These are phyloP conservation scores for Lachnellula subtilissima DNA, from an alignment of 2,329 filamentous ascomycete species.

Conservation along the genomic window DNA sequence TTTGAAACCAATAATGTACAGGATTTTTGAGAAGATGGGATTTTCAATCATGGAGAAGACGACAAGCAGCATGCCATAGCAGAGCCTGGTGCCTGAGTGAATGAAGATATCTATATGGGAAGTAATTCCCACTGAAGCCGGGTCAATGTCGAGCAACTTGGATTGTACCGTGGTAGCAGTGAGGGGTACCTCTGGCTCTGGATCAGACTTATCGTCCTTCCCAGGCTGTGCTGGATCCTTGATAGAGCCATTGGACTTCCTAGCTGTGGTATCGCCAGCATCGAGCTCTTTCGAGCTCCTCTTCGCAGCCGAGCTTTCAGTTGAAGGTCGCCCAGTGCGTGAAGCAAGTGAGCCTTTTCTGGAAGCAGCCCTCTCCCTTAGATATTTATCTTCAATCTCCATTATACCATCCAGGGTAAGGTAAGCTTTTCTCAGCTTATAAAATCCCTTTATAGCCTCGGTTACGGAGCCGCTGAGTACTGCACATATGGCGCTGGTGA, in stretches of 20 bases:
- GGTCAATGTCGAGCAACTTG: conserved; percentile 28
- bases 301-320: background rate
- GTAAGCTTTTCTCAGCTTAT: conserved; percentile 86
- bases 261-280: background rate
- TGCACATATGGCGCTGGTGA: conserved; percentile 84
- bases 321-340: background rate
- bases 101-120: conserved; percentile 82
- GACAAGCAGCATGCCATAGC: conserved; percentile 79
- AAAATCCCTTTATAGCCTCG: conserved; percentile 86
- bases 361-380: conserved; percentile 30
- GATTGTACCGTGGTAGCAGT: conserved; percentile 16
- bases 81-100: conserved; percentile 82
- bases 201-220: background rate
- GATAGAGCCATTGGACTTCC: background rate
- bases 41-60: conserved; percentile 84
- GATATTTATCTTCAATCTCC: conserved; percentile 61
- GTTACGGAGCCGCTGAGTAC: conserved; percentile 91
- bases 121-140: conserved; percentile 59
- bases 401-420: conserved; percentile 75
- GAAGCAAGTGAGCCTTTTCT: conserved; percentile 13
- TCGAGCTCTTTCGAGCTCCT: background rate
- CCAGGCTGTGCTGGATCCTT: background rate
- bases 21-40: conserved; percentile 78
- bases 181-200: conserved; percentile 6
- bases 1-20: conserved; percentile 85